Evolutionary conservation across 164 flowering plant species (phyloP).

Genomic region (Hamamelis virginiana): DNA sequence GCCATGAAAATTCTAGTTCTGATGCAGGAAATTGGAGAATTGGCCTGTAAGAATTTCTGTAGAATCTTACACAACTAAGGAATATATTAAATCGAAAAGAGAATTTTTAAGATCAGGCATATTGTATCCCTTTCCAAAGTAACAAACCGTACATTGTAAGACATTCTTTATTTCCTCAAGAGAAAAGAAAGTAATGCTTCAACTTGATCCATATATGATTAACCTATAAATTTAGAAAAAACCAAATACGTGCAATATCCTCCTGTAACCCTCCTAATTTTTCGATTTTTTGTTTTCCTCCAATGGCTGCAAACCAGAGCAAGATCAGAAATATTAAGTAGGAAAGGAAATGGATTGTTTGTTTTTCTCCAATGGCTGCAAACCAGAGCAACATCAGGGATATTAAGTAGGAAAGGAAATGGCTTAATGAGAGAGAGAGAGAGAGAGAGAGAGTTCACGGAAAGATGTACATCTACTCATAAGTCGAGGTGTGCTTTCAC

Average conservation of each 20-base stretch:
- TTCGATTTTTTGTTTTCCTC: conserved; percentile 3
- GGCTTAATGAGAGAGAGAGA: neutral
- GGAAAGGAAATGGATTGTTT: neutral
- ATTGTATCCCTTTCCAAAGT: too few relatives aligned
- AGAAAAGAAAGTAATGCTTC: too few relatives aligned
- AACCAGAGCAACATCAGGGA: neutral
- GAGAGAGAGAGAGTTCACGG: conserved; percentile 3
- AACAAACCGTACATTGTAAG: too few relatives aligned
- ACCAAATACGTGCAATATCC: neutral
- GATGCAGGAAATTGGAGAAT: too few relatives aligned
- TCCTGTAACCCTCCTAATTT: conserved; percentile 3
- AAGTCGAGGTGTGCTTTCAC: neutral
- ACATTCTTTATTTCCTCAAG: too few relatives aligned
- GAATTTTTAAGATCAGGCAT: too few relatives aligned
- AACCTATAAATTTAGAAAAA: neutral
- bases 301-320: conserved; percentile 17
- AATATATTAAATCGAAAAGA: too few relatives aligned
- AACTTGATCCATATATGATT: neutral
- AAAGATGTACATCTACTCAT: neutral
- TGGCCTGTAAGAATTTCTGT: too few relatives aligned
- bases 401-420: neutral
- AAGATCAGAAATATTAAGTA: neutral
- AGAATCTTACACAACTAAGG: too few relatives aligned
- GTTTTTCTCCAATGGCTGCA: too few relatives aligned
- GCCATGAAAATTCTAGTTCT: too few relatives aligned